These are phyloP conservation scores for Plantago ovata DNA, from an alignment of 257 asterid genomes.

Conservation along the genomic window DNA sequence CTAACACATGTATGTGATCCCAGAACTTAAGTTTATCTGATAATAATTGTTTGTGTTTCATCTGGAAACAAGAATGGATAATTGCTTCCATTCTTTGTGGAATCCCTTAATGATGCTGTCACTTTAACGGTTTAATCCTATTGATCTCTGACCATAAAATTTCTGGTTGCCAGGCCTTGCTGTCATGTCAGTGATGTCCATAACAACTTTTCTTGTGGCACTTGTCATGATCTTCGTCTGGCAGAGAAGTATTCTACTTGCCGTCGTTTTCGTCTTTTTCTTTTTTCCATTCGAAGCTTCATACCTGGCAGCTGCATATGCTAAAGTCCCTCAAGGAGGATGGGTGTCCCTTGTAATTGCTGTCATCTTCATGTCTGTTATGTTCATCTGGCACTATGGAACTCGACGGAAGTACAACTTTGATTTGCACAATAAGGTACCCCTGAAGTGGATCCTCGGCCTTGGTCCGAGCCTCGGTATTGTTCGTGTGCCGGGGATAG, in stretches of 20 bases:
- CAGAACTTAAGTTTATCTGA: not conserved
- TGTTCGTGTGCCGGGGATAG: constrained; percentile 95
- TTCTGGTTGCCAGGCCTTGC: constrained; percentile 68
- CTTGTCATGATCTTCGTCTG: constrained; percentile 80
- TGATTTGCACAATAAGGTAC: constrained; percentile 88
- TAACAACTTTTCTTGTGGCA: constrained; percentile 89
- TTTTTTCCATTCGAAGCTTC: constrained; percentile 65
- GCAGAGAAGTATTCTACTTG: constrained; percentile 54
- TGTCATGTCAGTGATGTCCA: constrained; percentile 90
- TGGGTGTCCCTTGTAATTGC: constrained; percentile 85
- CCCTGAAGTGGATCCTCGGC: constrained; percentile 83
- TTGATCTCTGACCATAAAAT: constrained; percentile 4
- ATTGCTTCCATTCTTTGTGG: too few relatives aligned
- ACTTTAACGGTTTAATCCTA: constrained; percentile 10
- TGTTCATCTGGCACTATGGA: constrained; percentile 95
- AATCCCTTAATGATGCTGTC: not conserved
- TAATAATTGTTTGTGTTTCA: not conserved
- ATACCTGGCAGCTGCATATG: constrained; percentile 57
- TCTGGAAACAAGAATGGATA: not conserved
- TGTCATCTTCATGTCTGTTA: constrained; percentile 57
- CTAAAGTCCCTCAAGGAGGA: constrained; percentile 87
- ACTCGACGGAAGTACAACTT: constrained; percentile 86
- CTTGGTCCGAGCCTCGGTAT: constrained; percentile 92
- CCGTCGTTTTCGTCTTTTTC: constrained; percentile 56
- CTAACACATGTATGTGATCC: not conserved